Conservation (phyloP, 169 alveolate genomes). For the Cyclospora cayetanensis region DNA sequence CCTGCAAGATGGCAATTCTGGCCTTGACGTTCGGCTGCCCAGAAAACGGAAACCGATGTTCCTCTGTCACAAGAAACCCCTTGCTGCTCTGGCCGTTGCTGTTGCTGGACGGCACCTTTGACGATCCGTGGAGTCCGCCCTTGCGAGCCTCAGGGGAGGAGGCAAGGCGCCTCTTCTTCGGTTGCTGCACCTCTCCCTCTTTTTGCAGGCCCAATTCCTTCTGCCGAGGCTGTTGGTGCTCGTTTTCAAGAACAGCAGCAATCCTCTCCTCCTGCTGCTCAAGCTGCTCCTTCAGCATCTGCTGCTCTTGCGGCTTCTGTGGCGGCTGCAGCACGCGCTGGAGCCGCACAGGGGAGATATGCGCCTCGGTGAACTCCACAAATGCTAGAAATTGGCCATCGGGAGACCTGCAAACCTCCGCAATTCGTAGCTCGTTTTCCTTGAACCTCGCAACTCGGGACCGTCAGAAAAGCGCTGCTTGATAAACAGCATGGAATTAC, state of each 20-base stretch:
- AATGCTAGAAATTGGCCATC: slow-evolving; percentile 47
- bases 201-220: neutral
- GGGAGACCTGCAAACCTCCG: slow-evolving; percentile 43
- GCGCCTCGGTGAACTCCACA: slow-evolving; percentile 43
- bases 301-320: neutral
- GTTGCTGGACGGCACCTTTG: neutral
- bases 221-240: neutral
- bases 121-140: neutral
- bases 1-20: slow-evolving; percentile 53
- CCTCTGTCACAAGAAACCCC: slow-evolving; percentile 17
- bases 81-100: neutral
- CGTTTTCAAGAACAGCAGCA: neutral
- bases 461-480: no score
- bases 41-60: slow-evolving; percentile 64
- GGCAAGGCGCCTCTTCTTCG: neutral
- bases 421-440: no score
- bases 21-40: slow-evolving; percentile 53
- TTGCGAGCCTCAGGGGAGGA: neutral
- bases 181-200: neutral
- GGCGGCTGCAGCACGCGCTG: slow-evolving; percentile 46
- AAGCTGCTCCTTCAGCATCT: neutral
- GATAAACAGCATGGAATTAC: no score
- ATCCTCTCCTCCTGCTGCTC: neutral
- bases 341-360: slow-evolving; percentile 46
- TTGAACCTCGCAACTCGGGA: no score